Conservation (phyloP, 2,329 filamentous ascomycete species). For the Verticillium longisporum region DNA sequence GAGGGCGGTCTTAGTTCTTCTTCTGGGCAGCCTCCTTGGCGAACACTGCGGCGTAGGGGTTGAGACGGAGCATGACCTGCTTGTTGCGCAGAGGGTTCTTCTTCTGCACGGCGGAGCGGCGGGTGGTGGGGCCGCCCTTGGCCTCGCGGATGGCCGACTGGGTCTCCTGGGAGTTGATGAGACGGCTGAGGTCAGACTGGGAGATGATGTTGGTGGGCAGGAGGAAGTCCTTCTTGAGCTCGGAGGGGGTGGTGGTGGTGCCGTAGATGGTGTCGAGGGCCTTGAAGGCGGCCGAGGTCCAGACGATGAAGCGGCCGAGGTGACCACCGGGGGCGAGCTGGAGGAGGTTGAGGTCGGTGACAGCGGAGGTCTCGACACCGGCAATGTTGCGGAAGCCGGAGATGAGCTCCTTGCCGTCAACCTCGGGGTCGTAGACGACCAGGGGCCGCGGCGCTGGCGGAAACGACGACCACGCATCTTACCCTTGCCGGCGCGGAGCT, state of each 20-base stretch:
- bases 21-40: conserved; percentile 62
- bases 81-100: conserved; percentile 99
- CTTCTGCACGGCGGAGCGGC: conserved; percentile 91
- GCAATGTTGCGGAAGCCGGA: conserved; percentile 98
- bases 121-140: conserved; percentile 84
- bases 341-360: conserved; percentile 94
- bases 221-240: conserved; percentile 98
- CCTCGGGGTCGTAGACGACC: conserved; percentile 93
- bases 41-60: conserved; percentile 93
- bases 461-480: conserved; percentile 95
- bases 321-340: conserved; percentile 98
- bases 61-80: conserved; percentile 96
- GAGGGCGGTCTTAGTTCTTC: conserved; percentile 13
- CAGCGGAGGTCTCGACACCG: conserved; percentile 92
- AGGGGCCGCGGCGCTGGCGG: conserved; percentile 95
- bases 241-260: conserved; percentile 79
- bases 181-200: conserved; percentile 90
- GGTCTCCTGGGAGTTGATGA: conserved; percentile 99
- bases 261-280: conserved; percentile 97
- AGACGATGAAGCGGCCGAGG: conserved; percentile 98
- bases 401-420: conserved; percentile 90
- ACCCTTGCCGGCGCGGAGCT: conserved; percentile 97
- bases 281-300: conserved; percentile 95
- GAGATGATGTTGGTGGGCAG: conserved; percentile 87
- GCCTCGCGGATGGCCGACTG: conserved; percentile 91